These are phyloP conservation scores for Candolleomyces eurysporus DNA, from an alignment of 768 basidiomycete species.

Conservation along the genomic window DNA sequence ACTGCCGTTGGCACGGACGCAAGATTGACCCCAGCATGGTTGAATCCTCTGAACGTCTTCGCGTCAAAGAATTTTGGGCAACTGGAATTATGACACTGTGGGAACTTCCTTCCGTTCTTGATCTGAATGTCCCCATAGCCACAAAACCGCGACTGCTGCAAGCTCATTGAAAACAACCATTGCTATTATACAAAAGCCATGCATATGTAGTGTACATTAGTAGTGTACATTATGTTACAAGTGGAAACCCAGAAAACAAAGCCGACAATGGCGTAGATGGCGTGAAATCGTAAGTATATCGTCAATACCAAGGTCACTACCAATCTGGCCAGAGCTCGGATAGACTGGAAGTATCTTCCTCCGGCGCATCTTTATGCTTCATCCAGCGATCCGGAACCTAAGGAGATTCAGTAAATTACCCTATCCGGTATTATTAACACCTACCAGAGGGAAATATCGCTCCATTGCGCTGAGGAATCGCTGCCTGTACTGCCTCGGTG, in stretches of 20 bases:
- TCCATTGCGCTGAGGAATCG: constrained; percentile 88
- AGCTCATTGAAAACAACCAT: no score
- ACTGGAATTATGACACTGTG: neutral
- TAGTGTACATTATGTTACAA: no score
- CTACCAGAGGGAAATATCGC: constrained; percentile 81
- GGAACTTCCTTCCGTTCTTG: neutral
- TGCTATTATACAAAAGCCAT: no score
- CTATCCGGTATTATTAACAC: constrained; percentile 18
- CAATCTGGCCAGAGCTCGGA: constrained; percentile 66
- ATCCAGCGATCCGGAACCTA: constrained; percentile 90
- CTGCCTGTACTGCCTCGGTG: constrained; percentile 91
- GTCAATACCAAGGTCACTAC: constrained; percentile 25
- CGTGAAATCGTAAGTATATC: neutral
- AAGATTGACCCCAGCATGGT: constrained; percentile 9
- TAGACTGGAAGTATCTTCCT: constrained; percentile 61
- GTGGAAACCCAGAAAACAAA: no score
- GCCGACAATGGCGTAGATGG: neutral
- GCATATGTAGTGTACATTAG: no score
- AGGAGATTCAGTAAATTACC: constrained; percentile 6
- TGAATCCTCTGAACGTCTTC: neutral
- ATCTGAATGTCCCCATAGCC: no score
- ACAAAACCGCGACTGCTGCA: no score
- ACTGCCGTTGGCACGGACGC: constrained; percentile 25
- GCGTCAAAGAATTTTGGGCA: constrained; percentile 6
- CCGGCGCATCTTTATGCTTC: constrained; percentile 78